Evolutionary conservation across 2,329 filamentous ascomycete genomes (phyloP).

Genomic region (Paracoccidioides brasiliensis): DNA sequence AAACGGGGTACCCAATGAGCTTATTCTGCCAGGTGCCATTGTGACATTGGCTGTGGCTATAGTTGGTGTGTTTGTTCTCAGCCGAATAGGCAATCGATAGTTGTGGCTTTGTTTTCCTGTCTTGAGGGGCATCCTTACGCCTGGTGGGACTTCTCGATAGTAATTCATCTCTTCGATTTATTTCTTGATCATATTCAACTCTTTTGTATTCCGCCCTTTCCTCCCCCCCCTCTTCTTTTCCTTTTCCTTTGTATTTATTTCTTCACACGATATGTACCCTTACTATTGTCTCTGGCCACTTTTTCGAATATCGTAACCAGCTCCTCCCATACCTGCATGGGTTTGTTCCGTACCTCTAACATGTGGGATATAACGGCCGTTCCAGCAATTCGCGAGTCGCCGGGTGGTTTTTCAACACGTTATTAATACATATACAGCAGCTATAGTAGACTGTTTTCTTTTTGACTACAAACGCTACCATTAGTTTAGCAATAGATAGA

Average conservation of each 20-base stretch:
- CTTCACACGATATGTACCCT: neutral
- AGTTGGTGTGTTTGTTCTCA: conserved; percentile 80
- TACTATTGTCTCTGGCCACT: neutral
- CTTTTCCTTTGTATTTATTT: neutral
- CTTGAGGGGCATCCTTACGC: neutral
- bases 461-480: neutral
- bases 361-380: neutral
- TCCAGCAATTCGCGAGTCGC: neutral
- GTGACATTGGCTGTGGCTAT: conserved; percentile 92
- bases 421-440: neutral
- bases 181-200: neutral
- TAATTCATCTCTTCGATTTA: too few species aligned
- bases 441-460: neutral
- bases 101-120: neutral
- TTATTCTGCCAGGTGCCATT: conserved; percentile 85
- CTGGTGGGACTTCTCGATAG: too few species aligned
- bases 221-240: neutral
- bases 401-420: neutral
- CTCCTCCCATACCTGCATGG: neutral
- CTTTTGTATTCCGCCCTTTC: neutral
- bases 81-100: conserved; percentile 36
- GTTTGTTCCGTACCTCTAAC: neutral
- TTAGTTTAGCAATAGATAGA: too few species aligned
- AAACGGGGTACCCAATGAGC: conserved; percentile 81
- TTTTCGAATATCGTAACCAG: neutral